Evolutionary conservation across 768 basidiomycete species (phyloP).

Genomic region (Termitomyces sp.): DNA sequence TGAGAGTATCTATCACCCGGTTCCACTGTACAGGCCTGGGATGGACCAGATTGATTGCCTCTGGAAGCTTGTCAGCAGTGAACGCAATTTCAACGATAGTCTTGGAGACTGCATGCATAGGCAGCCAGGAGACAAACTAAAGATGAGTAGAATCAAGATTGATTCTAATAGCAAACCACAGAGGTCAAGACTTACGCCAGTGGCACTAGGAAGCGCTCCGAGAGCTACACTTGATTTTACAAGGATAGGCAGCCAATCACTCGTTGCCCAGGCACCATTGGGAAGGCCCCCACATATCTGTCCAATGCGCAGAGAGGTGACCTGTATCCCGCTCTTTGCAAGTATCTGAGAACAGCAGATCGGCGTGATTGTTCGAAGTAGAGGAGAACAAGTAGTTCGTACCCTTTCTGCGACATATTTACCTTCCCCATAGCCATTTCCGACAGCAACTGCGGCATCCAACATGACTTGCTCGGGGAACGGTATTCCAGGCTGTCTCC

Average conservation of each 20-base stretch:
- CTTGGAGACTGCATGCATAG: slow-evolving; percentile 23
- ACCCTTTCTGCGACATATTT: slow-evolving; percentile 40
- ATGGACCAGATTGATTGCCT: slow-evolving; percentile 31
- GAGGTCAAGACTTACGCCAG: slow-evolving; percentile 23
- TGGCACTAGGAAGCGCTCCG: slow-evolving; percentile 20
- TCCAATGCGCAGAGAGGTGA: slow-evolving; percentile 36
- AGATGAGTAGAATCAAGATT: not conserved
- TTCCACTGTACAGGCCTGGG: slow-evolving; percentile 30
- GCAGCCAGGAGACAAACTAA: slow-evolving; percentile 38
- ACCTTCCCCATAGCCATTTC: slow-evolving; percentile 39
- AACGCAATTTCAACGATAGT: slow-evolving; percentile 25
- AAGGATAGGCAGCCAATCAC: slow-evolving; percentile 43
- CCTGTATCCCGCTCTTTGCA: slow-evolving; percentile 28
- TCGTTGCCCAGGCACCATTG: slow-evolving; percentile 37
- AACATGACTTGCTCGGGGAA: slow-evolving; percentile 29
- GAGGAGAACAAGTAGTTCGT: not conserved
- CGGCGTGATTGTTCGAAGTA: not conserved
- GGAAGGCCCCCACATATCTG: slow-evolving; percentile 36
- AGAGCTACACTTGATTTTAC: slow-evolving; percentile 27
- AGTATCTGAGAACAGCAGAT: slow-evolving; percentile 29
- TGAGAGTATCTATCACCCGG: slow-evolving; percentile 18
- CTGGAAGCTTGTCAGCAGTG: slow-evolving; percentile 15
- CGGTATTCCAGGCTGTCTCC: slow-evolving; percentile 21
- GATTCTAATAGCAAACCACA: not conserved
- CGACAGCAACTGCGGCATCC: slow-evolving; percentile 27